phyloP scores from a whole-genome alignment of 2,329 filamentous ascomycete genomes.

The Stachybotrys echinatus region DNA sequence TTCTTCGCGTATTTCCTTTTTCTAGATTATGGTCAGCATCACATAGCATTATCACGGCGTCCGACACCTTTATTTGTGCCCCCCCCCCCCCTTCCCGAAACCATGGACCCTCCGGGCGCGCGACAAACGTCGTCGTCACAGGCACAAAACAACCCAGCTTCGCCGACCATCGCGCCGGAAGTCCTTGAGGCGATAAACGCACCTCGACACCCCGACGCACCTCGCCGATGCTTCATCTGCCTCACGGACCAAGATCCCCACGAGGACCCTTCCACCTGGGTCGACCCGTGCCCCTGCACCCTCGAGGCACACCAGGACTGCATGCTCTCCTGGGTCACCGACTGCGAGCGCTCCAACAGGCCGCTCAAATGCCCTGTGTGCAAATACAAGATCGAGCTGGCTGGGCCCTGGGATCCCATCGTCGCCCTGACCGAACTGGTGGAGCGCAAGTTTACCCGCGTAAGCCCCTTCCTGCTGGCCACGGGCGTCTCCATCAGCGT shows the following conservation, averaged over 20 bases:
- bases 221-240: slow-evolving; percentile 58
- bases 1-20: background rate
- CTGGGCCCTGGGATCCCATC: slow-evolving; percentile 67
- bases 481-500: slow-evolving; percentile 48
- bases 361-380: slow-evolving; percentile 84
- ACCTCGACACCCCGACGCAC: slow-evolving; percentile 16
- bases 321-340: slow-evolving; percentile 88
- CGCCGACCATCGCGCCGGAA: slow-evolving; percentile 7
- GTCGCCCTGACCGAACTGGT: slow-evolving; percentile 61
- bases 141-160: background rate
- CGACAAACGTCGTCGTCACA: background rate
- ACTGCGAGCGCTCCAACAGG: slow-evolving; percentile 64
- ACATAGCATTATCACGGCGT: too few species aligned
- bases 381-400: slow-evolving; percentile 72
- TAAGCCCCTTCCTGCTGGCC: slow-evolving; percentile 59
- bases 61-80: background rate
- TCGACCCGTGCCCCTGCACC: slow-evolving; percentile 84
- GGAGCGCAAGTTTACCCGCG: slow-evolving; percentile 47
- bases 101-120: background rate
- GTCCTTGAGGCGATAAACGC: slow-evolving; percentile 9
- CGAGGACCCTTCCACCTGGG: slow-evolving; percentile 57
- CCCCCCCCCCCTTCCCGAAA: background rate
- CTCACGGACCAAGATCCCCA: slow-evolving; percentile 50
- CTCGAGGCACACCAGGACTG: slow-evolving; percentile 87
- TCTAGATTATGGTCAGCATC: background rate